Evolutionary conservation across 495 filamentous ascomycete genomes (phyloP).

Genomic region (Neurospora sp.): DNA sequence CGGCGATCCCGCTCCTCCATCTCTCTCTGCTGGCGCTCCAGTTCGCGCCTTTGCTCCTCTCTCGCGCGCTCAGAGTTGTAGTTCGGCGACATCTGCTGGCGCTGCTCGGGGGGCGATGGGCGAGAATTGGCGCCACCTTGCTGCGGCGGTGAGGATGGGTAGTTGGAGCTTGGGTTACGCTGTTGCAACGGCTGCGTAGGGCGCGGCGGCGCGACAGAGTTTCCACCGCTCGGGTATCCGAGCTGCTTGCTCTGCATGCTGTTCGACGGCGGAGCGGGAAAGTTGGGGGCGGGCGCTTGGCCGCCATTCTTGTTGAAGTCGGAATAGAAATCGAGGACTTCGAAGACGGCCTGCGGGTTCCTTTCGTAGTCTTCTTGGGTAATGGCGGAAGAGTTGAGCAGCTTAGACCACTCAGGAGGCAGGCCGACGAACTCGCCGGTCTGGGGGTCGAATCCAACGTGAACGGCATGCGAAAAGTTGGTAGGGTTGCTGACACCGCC

Average conservation of each 20-base stretch:
- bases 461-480: constrained; percentile 91
- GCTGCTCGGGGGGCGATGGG: constrained; percentile 33
- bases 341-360: constrained; percentile 96
- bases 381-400: constrained; percentile 89
- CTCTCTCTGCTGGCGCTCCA: constrained; percentile 47
- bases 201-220: constrained; percentile 68
- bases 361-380: constrained; percentile 96
- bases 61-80: constrained; percentile 46
- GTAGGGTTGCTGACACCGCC: constrained; percentile 97
- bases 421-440: constrained; percentile 89
- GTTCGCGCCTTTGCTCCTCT: constrained; percentile 36
- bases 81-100: constrained; percentile 34
- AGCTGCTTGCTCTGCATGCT: constrained; percentile 55
- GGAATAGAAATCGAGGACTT: constrained; percentile 95
- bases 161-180: constrained; percentile 37
- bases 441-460: constrained; percentile 92
- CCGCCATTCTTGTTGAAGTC: constrained; percentile 85
- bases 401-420: constrained; percentile 91
- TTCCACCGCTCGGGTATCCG: constrained; percentile 47
- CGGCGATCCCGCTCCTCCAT: constrained; percentile 56
- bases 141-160: constrained; percentile 15
- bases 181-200: constrained; percentile 44
- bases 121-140: constrained; percentile 18
- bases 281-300: constrained; percentile 63
- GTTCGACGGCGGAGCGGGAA: constrained; percentile 48